Evolutionary conservation across 495 filamentous ascomycete genomes (phyloP), one percentile per base, ranked within the genome.

Genomic region (Talaromyces liani): DNA sequence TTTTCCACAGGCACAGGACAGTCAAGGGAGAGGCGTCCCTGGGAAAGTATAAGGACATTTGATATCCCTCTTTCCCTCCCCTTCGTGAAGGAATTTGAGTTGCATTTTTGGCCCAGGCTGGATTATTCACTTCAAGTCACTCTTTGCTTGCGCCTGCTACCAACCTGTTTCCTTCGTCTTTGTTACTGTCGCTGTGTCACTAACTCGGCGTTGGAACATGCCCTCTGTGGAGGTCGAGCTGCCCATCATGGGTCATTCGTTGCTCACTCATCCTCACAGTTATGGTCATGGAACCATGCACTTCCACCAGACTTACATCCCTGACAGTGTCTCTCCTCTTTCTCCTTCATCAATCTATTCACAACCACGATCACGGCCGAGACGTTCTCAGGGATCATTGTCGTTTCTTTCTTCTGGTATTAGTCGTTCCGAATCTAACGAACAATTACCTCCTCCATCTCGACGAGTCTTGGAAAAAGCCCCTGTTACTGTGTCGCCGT

Each of bases 401-500:
- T 72, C 70, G 25, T 72, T 72, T 58, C 53, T 72, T 49, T 66
- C 68, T 27, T 69, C 71, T 34, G 65, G 65, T 3, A 64, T 65
- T 31, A 65, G 63, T 22, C 65, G 71, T 9, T 59, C 60, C 20
- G 71, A 71, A 54, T 66, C 68, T 12, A 60, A 58, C n/a, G 76
- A 79, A 36, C 60, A 51, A 33, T 22, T 49, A n/a, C n/a, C 16
- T 33, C 16, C 27, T 2, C 45, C 60, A 8, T 54, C 60, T 62
- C 60, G 60, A 33, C 60, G 60, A 53, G 18, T 27, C 16, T 20
- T 62, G 29, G 60, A 62, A 41, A 74, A 75, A 2, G 65, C 60
- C 2, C 56, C 69, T 16, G 65, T 69, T 45, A 71, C 59, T 29
- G 72, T 77, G 41, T 80, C 77, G 25, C 78, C 77, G 0, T 79